phyloP scores from a whole-genome alignment of 805 yeast genomes.

The Kluyveromyces aestuarii region DNA sequence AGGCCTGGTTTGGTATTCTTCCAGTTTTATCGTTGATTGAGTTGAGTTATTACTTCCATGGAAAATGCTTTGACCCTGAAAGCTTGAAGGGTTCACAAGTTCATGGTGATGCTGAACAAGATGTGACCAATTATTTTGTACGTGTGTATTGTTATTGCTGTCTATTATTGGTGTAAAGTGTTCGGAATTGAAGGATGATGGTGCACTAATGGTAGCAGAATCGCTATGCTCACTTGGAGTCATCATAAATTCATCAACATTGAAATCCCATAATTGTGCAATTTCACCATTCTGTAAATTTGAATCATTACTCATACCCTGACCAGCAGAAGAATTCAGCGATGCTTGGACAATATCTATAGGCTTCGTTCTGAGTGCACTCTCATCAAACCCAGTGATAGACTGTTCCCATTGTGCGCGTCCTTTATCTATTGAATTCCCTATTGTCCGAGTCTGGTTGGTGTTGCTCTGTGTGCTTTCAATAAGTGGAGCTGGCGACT shows the following conservation, averaged over 20 bases:
- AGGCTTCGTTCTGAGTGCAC: constrained; percentile 12
- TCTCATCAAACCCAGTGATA: neutral
- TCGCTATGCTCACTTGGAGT: constrained; percentile 27
- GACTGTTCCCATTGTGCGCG: neutral
- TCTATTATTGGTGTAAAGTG: neutral
- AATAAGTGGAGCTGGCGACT: neutral
- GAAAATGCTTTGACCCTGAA: neutral
- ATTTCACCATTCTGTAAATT: constrained; percentile 31
- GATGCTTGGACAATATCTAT: constrained; percentile 14
- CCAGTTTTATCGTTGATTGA: neutral
- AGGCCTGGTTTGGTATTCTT: neutral
- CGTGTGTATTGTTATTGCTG: constrained; percentile 4
- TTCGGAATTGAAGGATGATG: constrained; percentile 26
- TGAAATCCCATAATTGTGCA: constrained; percentile 33
- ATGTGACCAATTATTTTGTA: constrained; percentile 4
- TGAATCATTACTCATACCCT: constrained; percentile 1
- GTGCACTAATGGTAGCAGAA: constrained; percentile 30
- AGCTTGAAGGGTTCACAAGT: neutral
- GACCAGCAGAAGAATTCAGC: constrained; percentile 1
- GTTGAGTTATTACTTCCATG: neutral
- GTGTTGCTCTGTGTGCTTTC: neutral
- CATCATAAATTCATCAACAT: constrained; percentile 30
- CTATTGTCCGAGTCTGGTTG: neutral
- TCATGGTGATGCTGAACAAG: neutral
- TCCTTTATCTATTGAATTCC: neutral